These are phyloP conservation scores for Tricholoma matsutake DNA, from an alignment of 768 basidiomycete species.

Conservation along the genomic window DNA sequence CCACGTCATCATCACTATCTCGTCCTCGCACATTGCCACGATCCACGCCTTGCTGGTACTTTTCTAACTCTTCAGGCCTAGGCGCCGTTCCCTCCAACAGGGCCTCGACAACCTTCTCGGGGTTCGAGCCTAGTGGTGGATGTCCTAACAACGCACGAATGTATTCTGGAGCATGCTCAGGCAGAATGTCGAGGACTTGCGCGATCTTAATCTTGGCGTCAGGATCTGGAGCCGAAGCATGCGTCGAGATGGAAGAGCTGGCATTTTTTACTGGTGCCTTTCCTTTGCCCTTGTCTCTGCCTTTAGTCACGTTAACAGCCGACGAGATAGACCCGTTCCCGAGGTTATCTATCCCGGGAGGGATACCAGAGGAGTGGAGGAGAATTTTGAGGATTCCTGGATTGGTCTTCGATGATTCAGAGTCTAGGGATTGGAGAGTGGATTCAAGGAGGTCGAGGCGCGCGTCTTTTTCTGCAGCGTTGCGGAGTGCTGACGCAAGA, in stretches of 20 bases:
- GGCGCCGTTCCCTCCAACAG: slow-evolving; percentile 76
- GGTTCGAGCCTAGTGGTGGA: slow-evolving; percentile 46
- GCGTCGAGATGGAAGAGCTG: not conserved
- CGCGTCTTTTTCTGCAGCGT: slow-evolving; percentile 51
- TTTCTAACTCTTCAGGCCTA: slow-evolving; percentile 23
- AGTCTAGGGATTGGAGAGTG: slow-evolving; percentile 41
- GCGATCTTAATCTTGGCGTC: slow-evolving; percentile 56
- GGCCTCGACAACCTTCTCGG: slow-evolving; percentile 65
- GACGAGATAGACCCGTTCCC: slow-evolving; percentile 22
- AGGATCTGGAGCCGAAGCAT: slow-evolving; percentile 24
- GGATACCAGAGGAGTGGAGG: slow-evolving; percentile 56
- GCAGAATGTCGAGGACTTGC: slow-evolving; percentile 76
- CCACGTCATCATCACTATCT: slow-evolving; percentile 12
- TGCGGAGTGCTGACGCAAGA: slow-evolving; percentile 42
- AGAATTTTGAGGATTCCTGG: slow-evolving; percentile 63
- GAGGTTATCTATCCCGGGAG: slow-evolving; percentile 36
- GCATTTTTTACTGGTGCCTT: slow-evolving; percentile 23
- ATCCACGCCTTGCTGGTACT: not conserved
- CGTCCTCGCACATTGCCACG: not conserved
- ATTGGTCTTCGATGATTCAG: slow-evolving; percentile 23
- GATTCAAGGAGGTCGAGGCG: slow-evolving; percentile 56
- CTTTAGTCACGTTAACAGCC: not conserved
- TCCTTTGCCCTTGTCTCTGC: slow-evolving; percentile 39
- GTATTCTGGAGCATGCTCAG: slow-evolving; percentile 54
- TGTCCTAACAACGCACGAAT: slow-evolving; percentile 55